Evolutionary conservation across 306 rosid species (phyloP).

Genomic region (Corylus avellana): DNA sequence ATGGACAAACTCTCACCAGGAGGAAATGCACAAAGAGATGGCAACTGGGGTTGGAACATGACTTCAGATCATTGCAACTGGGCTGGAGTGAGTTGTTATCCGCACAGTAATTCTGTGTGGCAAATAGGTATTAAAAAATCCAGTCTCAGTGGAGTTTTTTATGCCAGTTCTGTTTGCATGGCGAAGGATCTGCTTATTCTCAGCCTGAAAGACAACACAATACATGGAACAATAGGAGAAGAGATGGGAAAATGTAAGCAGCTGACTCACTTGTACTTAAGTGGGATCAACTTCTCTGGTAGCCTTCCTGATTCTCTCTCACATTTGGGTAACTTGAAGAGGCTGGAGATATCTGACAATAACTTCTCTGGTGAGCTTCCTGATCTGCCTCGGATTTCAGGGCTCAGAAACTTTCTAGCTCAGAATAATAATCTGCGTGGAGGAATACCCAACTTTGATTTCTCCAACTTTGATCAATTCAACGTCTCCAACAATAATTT

Average conservation of each 20-base stretch:
- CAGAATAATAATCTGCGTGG: constrained; percentile 54
- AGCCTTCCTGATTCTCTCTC: constrained; percentile 48
- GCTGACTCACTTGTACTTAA: constrained; percentile 49
- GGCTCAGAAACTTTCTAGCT: constrained; percentile 49
- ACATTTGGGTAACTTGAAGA: constrained; percentile 38
- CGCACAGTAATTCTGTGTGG: constrained; percentile 20
- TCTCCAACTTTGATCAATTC: constrained; percentile 46
- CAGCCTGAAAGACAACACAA: constrained; percentile 37
- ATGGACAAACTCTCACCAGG: constrained; percentile 58
- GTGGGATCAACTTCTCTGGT: constrained; percentile 50
- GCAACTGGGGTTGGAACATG: constrained; percentile 59
- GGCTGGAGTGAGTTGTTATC: constrained; percentile 48
- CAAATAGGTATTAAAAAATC: constrained; percentile 37
- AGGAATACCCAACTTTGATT: constrained; percentile 50
- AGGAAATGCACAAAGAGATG: constrained; percentile 16
- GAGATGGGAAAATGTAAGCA: constrained; percentile 46
- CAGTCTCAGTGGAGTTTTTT: constrained; percentile 40
- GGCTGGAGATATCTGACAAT: constrained; percentile 45
- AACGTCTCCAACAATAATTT: constrained; percentile 63
- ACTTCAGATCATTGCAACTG: constrained; percentile 64
- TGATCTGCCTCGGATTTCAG: constrained; percentile 37
- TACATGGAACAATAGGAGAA: constrained; percentile 41
- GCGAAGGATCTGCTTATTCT: constrained; percentile 31
- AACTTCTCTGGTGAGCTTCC: constrained; percentile 57
- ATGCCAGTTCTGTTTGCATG: constrained; percentile 44